Conservation (phyloP, 257 asterid genomes). For the Osmanthus fragrans region DNA sequence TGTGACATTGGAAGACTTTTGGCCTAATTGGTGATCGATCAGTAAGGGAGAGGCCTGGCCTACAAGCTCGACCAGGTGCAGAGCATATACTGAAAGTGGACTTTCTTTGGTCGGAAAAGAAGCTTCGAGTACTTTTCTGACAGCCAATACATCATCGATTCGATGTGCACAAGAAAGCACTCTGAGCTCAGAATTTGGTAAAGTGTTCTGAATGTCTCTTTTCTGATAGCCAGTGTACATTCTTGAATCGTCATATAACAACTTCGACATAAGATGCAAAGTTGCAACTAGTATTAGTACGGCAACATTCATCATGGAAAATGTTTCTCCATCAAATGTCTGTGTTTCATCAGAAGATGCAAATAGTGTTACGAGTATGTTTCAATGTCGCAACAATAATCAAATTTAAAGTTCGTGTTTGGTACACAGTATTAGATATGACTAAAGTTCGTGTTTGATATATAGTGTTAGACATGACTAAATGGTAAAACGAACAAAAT, state of each 20-base stretch:
- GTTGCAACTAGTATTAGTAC: slow-evolving; percentile 46
- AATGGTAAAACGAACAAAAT: neutral
- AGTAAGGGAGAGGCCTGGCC: slow-evolving; percentile 68
- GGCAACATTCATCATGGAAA: slow-evolving; percentile 50
- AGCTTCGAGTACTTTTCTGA: slow-evolving; percentile 43
- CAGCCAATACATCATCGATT: slow-evolving; percentile 53
- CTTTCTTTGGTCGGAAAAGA: slow-evolving; percentile 57
- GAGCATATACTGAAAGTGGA: slow-evolving; percentile 53
- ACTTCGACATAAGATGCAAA: slow-evolving; percentile 37
- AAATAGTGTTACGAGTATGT: neutral
- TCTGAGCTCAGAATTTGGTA: slow-evolving; percentile 54
- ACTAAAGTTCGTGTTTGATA: neutral
- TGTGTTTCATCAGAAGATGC: neutral
- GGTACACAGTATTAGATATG: too few species aligned
- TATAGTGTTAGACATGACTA: neutral
- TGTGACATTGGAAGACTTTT: slow-evolving; percentile 47
- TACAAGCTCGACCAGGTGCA: slow-evolving; percentile 67
- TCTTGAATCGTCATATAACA: slow-evolving; percentile 49
- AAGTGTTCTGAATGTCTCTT: slow-evolving; percentile 61
- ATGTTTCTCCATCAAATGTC: slow-evolving; percentile 74
- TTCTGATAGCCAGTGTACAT: slow-evolving; percentile 70
- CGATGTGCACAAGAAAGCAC: slow-evolving; percentile 57
- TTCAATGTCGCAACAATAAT: neutral
- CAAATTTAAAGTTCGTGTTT: neutral
- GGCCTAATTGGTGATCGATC: slow-evolving; percentile 72